Percentiles rank a stretch among this genome's conserved stretches.
Conservation (phyloP, 441 rosid species). For the Syzygium syzygioides region DNA sequence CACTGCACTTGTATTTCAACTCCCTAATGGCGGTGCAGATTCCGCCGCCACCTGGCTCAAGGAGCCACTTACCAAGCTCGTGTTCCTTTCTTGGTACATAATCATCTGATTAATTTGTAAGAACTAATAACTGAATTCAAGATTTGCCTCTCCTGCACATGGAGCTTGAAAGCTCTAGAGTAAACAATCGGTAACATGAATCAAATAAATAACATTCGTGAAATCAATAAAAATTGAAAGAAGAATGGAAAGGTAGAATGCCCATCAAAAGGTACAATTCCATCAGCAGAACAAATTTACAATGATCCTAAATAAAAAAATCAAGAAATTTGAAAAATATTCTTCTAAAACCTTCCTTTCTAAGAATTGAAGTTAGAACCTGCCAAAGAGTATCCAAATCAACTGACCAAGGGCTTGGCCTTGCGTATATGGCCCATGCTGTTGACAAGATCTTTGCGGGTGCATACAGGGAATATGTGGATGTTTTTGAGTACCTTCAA, state of each 20-base stretch:
- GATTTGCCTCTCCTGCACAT: background rate
- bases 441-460: conserved; percentile 88
- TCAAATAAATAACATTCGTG: background rate
- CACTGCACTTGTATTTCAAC: background rate
- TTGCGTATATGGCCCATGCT: conserved; percentile 85
- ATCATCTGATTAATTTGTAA: background rate
- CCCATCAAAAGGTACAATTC: background rate
- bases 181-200: background rate
- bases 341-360: background rate
- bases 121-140: background rate
- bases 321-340: background rate
- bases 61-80: background rate
- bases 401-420: conserved; percentile 62
- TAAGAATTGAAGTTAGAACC: background rate
- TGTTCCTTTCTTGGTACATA: background rate
- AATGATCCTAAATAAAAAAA: background rate
- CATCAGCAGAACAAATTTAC: background rate
- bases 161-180: background rate
- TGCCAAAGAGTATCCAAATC: background rate
- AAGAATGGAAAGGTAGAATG: background rate
- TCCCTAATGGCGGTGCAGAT: background rate
- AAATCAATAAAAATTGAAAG: background rate
- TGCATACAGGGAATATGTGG: conserved; percentile 84
- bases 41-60: background rate
- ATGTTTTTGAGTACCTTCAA: conserved; percentile 61